These are phyloP conservation scores for Stachybotrys echinatus DNA, from an alignment of 2,329 filamentous ascomycete species.

Conservation along the genomic window DNA sequence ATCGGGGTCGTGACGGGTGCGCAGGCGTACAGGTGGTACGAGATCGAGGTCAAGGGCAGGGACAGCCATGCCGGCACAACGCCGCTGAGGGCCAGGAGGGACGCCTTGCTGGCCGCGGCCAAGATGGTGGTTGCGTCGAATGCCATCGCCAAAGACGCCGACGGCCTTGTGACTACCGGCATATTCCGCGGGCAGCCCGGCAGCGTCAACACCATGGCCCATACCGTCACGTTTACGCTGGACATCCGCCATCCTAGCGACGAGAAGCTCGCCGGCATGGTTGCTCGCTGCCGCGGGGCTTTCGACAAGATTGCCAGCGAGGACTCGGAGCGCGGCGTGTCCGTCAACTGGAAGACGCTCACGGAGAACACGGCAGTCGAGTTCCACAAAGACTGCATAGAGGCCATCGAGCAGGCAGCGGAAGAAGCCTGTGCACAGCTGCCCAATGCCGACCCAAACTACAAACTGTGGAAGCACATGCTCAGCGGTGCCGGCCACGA, in stretches of 20 bases:
- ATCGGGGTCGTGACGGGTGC: conserved; percentile 13
- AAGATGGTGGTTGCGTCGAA: conserved; percentile 21
- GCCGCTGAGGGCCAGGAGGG: conserved; percentile 20
- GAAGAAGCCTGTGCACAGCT: conserved; percentile 38
- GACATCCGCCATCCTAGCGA: conserved; percentile 57
- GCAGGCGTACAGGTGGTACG: conserved; percentile 20
- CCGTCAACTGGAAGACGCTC: conserved; percentile 52
- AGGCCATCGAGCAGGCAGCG: conserved; percentile 51
- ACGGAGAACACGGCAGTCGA: conserved; percentile 51
- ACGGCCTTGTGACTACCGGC: conserved; percentile 21
- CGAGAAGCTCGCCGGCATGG: conserved; percentile 45
- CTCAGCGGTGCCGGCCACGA: conserved; percentile 27
- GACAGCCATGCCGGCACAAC: conserved; percentile 20
- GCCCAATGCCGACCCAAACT: conserved; percentile 14
- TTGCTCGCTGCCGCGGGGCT: conserved; percentile 30
- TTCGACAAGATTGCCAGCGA: conserved; percentile 48
- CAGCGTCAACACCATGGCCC: conserved; percentile 65
- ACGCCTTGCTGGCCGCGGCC: conserved; percentile 21
- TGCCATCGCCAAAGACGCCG: conserved; percentile 13
- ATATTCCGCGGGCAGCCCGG: conserved; percentile 38
- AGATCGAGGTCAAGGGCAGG: conserved; percentile 15
- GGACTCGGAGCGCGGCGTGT: conserved; percentile 44
- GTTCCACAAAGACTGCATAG: conserved; percentile 59
- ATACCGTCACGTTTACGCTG: conserved; percentile 57
- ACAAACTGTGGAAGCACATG: conserved; percentile 14